phyloP scores from a whole-genome alignment of 1,139 yeast species.

The Candida smagusa region DNA sequence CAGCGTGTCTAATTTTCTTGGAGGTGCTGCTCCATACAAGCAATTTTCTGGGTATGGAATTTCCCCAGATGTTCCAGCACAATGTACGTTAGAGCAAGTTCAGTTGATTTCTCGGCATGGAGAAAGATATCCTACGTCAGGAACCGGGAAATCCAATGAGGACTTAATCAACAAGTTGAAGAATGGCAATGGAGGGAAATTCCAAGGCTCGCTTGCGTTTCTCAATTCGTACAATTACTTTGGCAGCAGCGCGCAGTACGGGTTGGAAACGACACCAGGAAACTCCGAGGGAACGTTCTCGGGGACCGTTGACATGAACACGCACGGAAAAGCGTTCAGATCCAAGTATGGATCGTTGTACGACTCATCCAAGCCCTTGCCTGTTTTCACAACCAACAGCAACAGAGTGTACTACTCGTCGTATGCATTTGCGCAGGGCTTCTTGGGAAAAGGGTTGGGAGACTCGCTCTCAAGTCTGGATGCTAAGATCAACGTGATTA shows the following conservation, averaged over 20 bases:
- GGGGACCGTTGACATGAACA: conserved; percentile 17
- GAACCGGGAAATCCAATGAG: conserved; percentile 21
- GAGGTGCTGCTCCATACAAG: conserved; percentile 36
- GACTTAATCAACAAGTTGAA: conserved; percentile 21
- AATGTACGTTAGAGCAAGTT: conserved; percentile 34
- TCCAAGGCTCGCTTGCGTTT: conserved; percentile 5
- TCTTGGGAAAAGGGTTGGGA: conserved; percentile 7
- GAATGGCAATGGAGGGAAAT: conserved; percentile 8
- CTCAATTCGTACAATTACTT: conserved; percentile 8
- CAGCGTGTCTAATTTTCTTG: conserved; percentile 30
- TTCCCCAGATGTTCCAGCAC: conserved; percentile 28
- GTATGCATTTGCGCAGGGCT: conserved; percentile 29
- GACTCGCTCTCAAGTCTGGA: neutral
- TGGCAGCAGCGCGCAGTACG: conserved; percentile 11
- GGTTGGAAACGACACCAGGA: conserved; percentile 24
- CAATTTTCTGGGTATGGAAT: conserved; percentile 35
- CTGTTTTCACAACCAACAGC: conserved; percentile 30
- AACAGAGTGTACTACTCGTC: conserved; percentile 28
- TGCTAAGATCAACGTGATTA: conserved; percentile 6
- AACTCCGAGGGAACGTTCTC: conserved; percentile 27
- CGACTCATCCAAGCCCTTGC: conserved; percentile 14
- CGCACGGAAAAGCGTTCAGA: conserved; percentile 30
- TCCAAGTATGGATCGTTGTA: conserved; percentile 27
- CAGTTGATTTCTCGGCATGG: conserved; percentile 37
- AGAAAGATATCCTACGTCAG: conserved; percentile 31